Evolutionary conservation across 1,284 basidiomycete species (phyloP).

Genomic region (Phaffia rhodozyma): DNA sequence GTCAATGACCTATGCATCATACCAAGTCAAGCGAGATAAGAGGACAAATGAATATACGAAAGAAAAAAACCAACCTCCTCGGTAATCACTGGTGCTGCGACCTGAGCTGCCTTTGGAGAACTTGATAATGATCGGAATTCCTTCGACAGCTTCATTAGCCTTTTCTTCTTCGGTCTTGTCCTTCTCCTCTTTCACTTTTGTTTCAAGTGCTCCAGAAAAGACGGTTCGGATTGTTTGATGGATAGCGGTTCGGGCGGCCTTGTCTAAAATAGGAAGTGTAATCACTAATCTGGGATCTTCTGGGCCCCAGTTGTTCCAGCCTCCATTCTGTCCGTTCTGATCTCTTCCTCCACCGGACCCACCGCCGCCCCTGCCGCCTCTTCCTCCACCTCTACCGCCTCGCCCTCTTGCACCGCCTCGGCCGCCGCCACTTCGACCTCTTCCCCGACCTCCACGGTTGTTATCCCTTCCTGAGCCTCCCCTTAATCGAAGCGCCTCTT

Average conservation of each 20-base stretch:
- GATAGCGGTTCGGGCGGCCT: slow-evolving; percentile 65
- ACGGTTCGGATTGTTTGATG: slow-evolving; percentile 70
- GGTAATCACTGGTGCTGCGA: background rate
- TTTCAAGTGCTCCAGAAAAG: slow-evolving; percentile 72
- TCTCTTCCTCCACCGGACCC: slow-evolving; percentile 13
- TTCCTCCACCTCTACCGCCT: slow-evolving; percentile 39
- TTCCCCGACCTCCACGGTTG: slow-evolving; percentile 19
- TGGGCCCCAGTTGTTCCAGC: slow-evolving; percentile 5
- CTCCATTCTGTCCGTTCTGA: background rate
- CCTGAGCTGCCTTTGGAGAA: slow-evolving; percentile 45
- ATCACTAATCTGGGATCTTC: slow-evolving; percentile 62
- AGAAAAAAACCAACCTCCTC: background rate
- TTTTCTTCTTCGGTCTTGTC: slow-evolving; percentile 33
- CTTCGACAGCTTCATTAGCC: slow-evolving; percentile 30
- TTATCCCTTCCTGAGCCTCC: slow-evolving; percentile 22
- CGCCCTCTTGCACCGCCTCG: slow-evolving; percentile 32
- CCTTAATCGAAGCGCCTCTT: slow-evolving; percentile 22
- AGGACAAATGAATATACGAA: background rate
- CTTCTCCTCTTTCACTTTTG: slow-evolving; percentile 49
- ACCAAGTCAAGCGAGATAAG: slow-evolving; percentile 15
- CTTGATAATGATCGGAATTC: slow-evolving; percentile 56
- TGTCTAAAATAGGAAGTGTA: slow-evolving; percentile 51
- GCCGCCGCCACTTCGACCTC: slow-evolving; percentile 27
- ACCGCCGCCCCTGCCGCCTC: slow-evolving; percentile 27
- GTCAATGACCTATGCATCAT: background rate